phyloP scores from a whole-genome alignment of 1,284 basidiomycete genomes.

The Malassezia psittaci region DNA sequence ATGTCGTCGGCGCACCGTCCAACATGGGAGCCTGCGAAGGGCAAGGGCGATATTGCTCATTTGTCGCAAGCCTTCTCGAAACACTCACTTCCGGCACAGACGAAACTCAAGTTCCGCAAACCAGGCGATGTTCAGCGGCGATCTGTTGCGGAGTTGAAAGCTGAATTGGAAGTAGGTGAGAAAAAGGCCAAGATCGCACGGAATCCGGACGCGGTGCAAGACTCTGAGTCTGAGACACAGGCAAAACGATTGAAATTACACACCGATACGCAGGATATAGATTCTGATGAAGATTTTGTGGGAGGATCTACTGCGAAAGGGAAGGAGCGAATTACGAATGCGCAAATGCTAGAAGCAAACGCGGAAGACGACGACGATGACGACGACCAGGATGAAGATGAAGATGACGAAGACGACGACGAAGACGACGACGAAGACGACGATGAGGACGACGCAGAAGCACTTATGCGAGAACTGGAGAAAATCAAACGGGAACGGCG shows the following conservation, averaged over 20 bases:
- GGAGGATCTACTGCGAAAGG: not conserved
- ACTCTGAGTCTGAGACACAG: conserved; percentile 13
- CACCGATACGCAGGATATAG: conserved; percentile 9
- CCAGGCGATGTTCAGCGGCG: conserved; percentile 20
- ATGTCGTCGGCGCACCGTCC: conserved; percentile 45
- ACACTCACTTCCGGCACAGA: conserved; percentile 29
- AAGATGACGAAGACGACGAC: conserved; percentile 12
- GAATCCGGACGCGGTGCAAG: conserved; percentile 8
- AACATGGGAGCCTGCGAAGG: conserved; percentile 38
- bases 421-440: conserved; percentile 15
- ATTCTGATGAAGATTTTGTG: conserved; percentile 20
- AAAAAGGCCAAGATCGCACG: conserved; percentile 3
- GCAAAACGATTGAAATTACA: conserved; percentile 17
- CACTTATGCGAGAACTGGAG: conserved; percentile 34
- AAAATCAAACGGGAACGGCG: conserved; percentile 40
- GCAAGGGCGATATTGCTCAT: conserved; percentile 24
- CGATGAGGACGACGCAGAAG: conserved; percentile 24
- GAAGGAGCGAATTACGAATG: not conserved
- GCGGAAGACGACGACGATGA: not conserved
- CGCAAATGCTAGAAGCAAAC: not conserved
- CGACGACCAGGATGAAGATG: not conserved
- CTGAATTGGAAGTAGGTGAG: conserved; percentile 31
- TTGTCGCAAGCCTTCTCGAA: conserved; percentile 19
- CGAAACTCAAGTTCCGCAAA: conserved; percentile 40
- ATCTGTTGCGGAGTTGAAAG: conserved; percentile 29